A percentile compares a stretch with the other conserved stretches of the same genome.
phyloP scores from a whole-genome alignment of 2,329 filamentous ascomycete genomes.

The Penicillium sp. region DNA sequence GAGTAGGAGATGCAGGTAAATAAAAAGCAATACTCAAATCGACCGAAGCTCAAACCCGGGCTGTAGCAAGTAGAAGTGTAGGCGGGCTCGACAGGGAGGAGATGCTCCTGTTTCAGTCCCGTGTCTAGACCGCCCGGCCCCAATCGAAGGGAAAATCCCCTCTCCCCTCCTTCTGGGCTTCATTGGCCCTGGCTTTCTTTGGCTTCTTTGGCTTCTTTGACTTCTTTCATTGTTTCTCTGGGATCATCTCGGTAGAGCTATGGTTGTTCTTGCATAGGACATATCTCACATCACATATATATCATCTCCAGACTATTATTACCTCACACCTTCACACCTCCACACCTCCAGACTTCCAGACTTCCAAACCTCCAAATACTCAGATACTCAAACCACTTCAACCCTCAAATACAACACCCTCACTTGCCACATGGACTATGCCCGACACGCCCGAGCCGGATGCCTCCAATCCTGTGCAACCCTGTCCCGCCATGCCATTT shows the following conservation, averaged over 20 bases:
- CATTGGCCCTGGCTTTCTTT: neutral
- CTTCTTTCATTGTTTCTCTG: too few species aligned
- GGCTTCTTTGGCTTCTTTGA: neutral
- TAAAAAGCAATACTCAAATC: neutral
- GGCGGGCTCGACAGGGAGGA: neutral
- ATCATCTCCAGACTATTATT: neutral
- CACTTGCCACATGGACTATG: constrained; percentile 33
- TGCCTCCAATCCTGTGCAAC: constrained; percentile 29
- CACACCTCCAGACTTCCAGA: neutral
- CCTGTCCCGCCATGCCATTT: constrained; percentile 29
- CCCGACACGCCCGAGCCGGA: constrained; percentile 35
- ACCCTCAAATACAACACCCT: constrained; percentile 5
- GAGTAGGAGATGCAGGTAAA: neutral
- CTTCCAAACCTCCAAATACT: neutral
- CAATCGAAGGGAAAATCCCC: constrained; percentile 30
- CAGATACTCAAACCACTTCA: constrained; percentile 1
- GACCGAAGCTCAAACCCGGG: neutral
- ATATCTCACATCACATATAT: neutral
- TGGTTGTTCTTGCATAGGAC: constrained; percentile 10
- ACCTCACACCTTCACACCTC: neutral
- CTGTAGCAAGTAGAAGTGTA: too few species aligned
- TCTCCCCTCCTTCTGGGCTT: constrained; percentile 15
- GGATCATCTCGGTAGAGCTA: neutral
- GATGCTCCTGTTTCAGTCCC: constrained; percentile 24
- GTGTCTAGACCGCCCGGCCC: constrained; percentile 36